Evolutionary conservation across 495 filamentous ascomycete species (phyloP).

Genomic region (Annulohypoxylon nitens): DNA sequence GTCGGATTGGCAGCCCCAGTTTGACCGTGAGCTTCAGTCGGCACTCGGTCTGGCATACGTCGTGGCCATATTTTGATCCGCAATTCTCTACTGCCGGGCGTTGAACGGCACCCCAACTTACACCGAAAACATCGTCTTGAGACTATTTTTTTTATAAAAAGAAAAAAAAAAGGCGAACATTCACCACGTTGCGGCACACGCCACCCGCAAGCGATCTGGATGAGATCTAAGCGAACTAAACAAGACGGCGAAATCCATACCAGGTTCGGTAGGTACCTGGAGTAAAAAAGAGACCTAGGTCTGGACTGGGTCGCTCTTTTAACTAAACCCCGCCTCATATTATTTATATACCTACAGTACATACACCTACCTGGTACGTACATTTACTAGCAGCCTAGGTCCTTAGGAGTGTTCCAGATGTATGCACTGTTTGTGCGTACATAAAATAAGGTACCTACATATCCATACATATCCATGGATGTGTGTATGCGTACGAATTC

Average conservation of each 20-base stretch:
- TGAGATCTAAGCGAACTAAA: constrained; percentile 36
- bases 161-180: not conserved
- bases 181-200: constrained; percentile 16
- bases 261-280: constrained; percentile 42
- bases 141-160: no score
- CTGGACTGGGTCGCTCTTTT: constrained; percentile 19
- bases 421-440: constrained; percentile 9
- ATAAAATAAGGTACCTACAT: not conserved
- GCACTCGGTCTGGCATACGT: constrained; percentile 31
- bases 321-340: constrained; percentile 11
- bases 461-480: no score
- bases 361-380: not conserved
- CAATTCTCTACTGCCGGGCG: constrained; percentile 14
- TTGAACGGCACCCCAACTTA: not conserved
- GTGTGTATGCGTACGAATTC: constrained; percentile 10
- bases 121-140: constrained; percentile 7
- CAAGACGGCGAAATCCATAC: constrained; percentile 39
- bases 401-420: not conserved
- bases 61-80: constrained; percentile 30
- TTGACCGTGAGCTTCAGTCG: constrained; percentile 14
- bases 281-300: constrained; percentile 14
- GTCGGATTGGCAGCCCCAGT: constrained; percentile 28
- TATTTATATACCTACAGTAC: constrained; percentile 1
- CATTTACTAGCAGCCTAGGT: not conserved
- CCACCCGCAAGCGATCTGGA: constrained; percentile 40